Evolutionary conservation across 2,329 filamentous ascomycete species (phyloP).

Genomic region (Coleophoma cylindrospora): DNA sequence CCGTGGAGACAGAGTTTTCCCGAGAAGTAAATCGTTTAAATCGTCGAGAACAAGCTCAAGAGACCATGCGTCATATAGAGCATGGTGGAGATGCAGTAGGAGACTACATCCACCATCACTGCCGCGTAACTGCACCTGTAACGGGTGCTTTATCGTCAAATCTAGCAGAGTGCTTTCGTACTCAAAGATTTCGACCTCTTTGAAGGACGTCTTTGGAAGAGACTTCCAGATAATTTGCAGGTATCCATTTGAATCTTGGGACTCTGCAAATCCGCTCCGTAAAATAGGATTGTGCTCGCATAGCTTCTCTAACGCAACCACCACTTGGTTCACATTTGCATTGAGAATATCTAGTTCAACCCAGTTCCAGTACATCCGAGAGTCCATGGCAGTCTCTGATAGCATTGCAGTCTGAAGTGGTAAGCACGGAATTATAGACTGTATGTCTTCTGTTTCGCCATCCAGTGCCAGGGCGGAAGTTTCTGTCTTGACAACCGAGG

Average conservation of each 20-base stretch:
- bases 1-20: slow-evolving; percentile 25
- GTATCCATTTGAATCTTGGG: slow-evolving; percentile 40
- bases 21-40: slow-evolving; percentile 42
- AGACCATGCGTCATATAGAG: slow-evolving; percentile 92
- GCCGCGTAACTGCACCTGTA: slow-evolving; percentile 51
- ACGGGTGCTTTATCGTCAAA: slow-evolving; percentile 41
- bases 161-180: slow-evolving; percentile 32
- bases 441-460: slow-evolving; percentile 34
- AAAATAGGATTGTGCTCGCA: slow-evolving; percentile 58
- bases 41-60: slow-evolving; percentile 70
- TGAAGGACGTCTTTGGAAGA: slow-evolving; percentile 32
- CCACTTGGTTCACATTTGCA: slow-evolving; percentile 32
- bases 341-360: slow-evolving; percentile 52
- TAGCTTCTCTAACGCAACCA: slow-evolving; percentile 43
- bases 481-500: background rate
- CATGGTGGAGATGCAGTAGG: slow-evolving; percentile 63
- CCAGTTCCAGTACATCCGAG: slow-evolving; percentile 71
- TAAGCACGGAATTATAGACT: slow-evolving; percentile 55
- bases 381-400: slow-evolving; percentile 59
- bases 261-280: slow-evolving; percentile 66
- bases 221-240: slow-evolving; percentile 60
- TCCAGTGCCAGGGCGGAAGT: slow-evolving; percentile 6
- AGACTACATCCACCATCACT: slow-evolving; percentile 19
- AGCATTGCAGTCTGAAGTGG: slow-evolving; percentile 78
- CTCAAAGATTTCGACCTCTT: slow-evolving; percentile 31